Evolutionary conservation across 2,329 filamentous ascomycete species (phyloP).

Genomic region (Phialophora chinensis): DNA sequence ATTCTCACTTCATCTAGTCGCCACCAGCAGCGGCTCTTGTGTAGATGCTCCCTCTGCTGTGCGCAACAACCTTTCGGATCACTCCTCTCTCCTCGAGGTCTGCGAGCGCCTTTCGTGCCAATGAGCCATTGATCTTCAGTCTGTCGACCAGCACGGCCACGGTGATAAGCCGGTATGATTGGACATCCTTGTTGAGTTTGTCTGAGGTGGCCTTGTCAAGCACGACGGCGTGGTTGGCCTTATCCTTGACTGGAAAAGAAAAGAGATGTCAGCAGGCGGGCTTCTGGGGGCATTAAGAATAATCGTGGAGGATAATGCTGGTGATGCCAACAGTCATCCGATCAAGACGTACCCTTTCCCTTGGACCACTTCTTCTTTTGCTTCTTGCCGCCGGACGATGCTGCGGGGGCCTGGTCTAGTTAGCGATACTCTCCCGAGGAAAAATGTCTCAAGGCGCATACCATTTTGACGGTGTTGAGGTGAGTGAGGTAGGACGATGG

Average conservation of each 20-base stretch:
- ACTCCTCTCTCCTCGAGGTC: slow-evolving; percentile 49
- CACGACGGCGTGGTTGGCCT: slow-evolving; percentile 98
- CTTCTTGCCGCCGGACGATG: slow-evolving; percentile 56
- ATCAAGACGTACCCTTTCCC: slow-evolving; percentile 57
- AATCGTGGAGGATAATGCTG: slow-evolving; percentile 1
- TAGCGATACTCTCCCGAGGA: slow-evolving; percentile 9
- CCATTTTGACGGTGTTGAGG: slow-evolving; percentile 33
- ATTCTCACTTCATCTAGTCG: slow-evolving; percentile 33
- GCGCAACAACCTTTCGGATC: slow-evolving; percentile 96
- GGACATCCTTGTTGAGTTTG: slow-evolving; percentile 99
- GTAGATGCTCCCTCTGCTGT: slow-evolving; percentile 99
- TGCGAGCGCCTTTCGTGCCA: slow-evolving; percentile 70
- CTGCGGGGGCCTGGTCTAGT: slow-evolving; percentile 52
- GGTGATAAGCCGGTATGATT: slow-evolving; percentile 99
- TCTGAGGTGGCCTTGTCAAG: slow-evolving; percentile 97
- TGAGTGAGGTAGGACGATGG: slow-evolving; percentile 22
- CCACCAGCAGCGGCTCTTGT: slow-evolving; percentile 50
- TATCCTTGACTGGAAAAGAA: slow-evolving; percentile 88
- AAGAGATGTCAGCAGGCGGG: slow-evolving; percentile 9
- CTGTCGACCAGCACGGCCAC: slow-evolving; percentile 98
- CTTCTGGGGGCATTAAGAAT: background rate
- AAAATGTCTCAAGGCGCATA: slow-evolving; percentile 20
- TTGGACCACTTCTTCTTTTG: slow-evolving; percentile 65
- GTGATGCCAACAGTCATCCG: slow-evolving; percentile 1
- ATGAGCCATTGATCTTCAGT: slow-evolving; percentile 99